Conservation (phyloP, 202 grass and related monocot species). For the Panicum virgatum region DNA sequence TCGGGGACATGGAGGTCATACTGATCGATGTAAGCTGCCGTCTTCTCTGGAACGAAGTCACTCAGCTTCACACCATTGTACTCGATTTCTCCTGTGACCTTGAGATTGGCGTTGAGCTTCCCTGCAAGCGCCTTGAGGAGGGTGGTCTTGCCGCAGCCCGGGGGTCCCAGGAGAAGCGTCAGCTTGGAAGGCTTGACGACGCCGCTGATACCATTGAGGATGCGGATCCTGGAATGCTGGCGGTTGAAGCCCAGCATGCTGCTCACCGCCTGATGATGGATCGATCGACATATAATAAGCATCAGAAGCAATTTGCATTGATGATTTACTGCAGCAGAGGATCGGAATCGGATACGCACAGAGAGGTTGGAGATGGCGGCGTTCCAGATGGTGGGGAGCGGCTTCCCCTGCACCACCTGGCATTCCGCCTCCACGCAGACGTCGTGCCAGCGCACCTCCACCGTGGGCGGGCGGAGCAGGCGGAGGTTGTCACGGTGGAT, state of each 20-base stretch:
- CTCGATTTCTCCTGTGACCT: conserved; percentile 67
- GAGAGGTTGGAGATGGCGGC: conserved; percentile 21
- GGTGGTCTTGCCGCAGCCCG: conserved; percentile 26
- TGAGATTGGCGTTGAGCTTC: background rate
- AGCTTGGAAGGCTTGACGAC: conserved; percentile 57
- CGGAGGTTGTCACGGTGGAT: conserved; percentile 59
- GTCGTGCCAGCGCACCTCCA: conserved; percentile 45
- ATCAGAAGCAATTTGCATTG: no score
- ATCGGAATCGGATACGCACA: background rate
- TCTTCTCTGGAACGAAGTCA: conserved; percentile 80
- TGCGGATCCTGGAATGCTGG: conserved; percentile 37
- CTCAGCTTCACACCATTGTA: conserved; percentile 63
- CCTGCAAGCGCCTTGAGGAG: conserved; percentile 18
- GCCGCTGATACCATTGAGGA: conserved; percentile 56
- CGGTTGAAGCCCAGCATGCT: conserved; percentile 36
- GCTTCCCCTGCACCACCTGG: conserved; percentile 45
- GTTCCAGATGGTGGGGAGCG: conserved; percentile 67
- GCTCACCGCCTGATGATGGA: background rate
- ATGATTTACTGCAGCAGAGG: background rate
- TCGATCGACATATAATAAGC: no score
- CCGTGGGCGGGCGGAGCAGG: conserved; percentile 51
- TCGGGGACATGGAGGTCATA: conserved; percentile 84
- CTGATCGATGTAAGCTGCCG: conserved; percentile 82
- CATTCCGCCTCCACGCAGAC: conserved; percentile 39
- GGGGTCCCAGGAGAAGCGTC: conserved; percentile 33